Evolutionary conservation across 2,329 filamentous ascomycete species (phyloP).

Genomic region (Scedosporium dehoogii): DNA sequence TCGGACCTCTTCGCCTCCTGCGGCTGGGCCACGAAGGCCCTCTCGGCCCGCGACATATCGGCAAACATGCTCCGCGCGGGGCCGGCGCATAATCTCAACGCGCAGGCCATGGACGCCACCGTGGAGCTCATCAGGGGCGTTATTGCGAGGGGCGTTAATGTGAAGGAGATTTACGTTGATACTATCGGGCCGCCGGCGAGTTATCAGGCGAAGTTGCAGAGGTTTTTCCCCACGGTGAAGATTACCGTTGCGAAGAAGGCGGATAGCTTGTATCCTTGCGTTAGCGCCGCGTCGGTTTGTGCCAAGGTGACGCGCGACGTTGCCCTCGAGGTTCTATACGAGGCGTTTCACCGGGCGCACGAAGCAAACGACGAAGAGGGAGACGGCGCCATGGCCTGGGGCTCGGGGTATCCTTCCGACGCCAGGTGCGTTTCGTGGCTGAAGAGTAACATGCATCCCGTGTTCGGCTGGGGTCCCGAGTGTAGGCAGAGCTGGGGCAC

Average conservation of each 20-base stretch:
- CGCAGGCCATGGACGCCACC: conserved; percentile 89
- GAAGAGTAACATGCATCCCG: conserved; percentile 74
- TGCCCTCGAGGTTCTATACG: conserved; percentile 71
- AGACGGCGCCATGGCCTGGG: conserved; percentile 48
- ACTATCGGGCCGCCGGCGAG: conserved; percentile 75
- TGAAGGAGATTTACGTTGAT: conserved; percentile 88
- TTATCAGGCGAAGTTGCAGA: conserved; percentile 78
- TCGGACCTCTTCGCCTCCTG: conserved; percentile 42
- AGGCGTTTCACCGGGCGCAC: conserved; percentile 14
- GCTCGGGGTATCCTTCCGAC: conserved; percentile 90
- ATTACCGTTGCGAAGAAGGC: conserved; percentile 84
- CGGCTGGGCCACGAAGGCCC: conserved; percentile 73
- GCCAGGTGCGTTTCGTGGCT: conserved; percentile 72
- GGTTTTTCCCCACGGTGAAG: conserved; percentile 67
- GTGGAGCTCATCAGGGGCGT: conserved; percentile 72
- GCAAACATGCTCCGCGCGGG: conserved; percentile 64
- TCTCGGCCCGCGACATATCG: conserved; percentile 77
- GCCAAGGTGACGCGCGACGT: conserved; percentile 94
- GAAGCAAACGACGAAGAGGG: conserved; percentile 28
- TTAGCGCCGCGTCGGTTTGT: conserved; percentile 87
- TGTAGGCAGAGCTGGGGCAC: conserved; percentile 95
- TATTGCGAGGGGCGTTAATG: conserved; percentile 66
- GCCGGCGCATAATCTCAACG: conserved; percentile 78
- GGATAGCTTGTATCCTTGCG: conserved; percentile 83
- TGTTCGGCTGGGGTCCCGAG: conserved; percentile 93